Base-by-base conservation (phyloP, 2,329 filamentous ascomycete genomes). In the Fusarium sterilihyphosum region DNA sequence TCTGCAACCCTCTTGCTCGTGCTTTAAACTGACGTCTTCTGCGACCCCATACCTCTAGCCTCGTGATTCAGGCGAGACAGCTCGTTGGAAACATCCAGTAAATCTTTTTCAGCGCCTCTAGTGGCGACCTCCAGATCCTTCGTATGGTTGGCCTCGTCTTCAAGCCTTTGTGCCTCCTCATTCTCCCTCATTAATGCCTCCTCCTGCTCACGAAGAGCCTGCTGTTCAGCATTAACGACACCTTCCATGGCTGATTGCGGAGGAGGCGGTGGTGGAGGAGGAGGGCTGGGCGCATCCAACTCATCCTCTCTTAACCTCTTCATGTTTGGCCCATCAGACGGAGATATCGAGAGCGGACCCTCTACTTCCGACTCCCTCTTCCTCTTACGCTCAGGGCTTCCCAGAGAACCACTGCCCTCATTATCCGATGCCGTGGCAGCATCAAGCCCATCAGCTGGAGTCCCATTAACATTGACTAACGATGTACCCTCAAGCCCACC, bases 331-430 rank as follows among this genome's bases (percentile, higher is more conserved):
- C 86, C 85, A 74, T 92, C 91, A 3, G 85, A 85, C 3, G 89
- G 88, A 3, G 87, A 88, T 44, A 82, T 78, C 43, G 82, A 84
- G 4, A 84, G 83, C 35, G 86, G 86, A 22, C 83, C 84, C 41
- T 73, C 75, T 10, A 73, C 73, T 43, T 82, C 81, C 2, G 77
- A 76, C n/a, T 81, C 81, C 38, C 92, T 88, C 81, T 94, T 94
- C 16, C 92, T 89, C 81, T 94, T 94, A 56, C 88, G 84, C 33
- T 88, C 87, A 33, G 85, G 81, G 61, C 87, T 87, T 44, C 82
- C 83, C 8, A 87, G 86, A 7, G 85, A 86, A 29, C 78, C 82
- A 31, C 74, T 74, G 52, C 84, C 82, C 70, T 87, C 87, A n/a
- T 84, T 82, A 65, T 88, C 86, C 29, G 82, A 84, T 58, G 84